These are phyloP conservation scores for Annona cherimola DNA, from an alignment of 164 flowering plant species.

Conservation along the genomic window DNA sequence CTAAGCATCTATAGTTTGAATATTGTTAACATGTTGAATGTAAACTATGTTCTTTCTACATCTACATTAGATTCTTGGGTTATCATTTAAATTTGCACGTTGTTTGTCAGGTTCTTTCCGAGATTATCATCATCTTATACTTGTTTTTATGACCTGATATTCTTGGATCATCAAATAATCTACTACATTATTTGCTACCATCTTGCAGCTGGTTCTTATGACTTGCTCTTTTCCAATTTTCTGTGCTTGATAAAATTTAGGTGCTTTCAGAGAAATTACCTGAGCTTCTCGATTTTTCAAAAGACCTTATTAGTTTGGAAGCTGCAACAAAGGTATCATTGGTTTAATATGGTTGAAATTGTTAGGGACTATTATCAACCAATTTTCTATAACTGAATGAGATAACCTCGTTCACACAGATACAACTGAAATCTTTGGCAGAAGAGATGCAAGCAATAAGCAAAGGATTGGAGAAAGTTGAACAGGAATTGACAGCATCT, in stretches of 20 bases:
- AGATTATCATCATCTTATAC: no score
- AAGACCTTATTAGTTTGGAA: slow-evolving; percentile 80
- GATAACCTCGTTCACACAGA: slow-evolving; percentile 37
- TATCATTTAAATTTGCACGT: no score
- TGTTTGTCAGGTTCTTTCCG: no score
- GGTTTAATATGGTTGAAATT: background rate
- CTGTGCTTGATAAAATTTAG: slow-evolving; percentile 33
- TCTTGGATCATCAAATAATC: no score
- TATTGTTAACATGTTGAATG: background rate
- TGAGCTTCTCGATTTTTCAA: slow-evolving; percentile 78
- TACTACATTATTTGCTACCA: background rate
- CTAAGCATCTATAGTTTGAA: background rate
- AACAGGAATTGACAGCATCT: slow-evolving; percentile 75
- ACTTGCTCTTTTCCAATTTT: slow-evolving; percentile 2
- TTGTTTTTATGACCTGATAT: no score
- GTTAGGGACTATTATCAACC: background rate
- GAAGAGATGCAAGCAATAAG: slow-evolving; percentile 99
- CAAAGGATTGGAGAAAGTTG: slow-evolving; percentile 97
- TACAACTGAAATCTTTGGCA: slow-evolving; percentile 87
- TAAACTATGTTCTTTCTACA: background rate
- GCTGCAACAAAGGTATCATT: slow-evolving; percentile 75
- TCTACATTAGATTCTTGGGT: no score
- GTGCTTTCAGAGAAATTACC: slow-evolving; percentile 85
- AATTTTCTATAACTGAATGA: slow-evolving; percentile 1
- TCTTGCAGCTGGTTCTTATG: background rate